Evolutionary conservation across 2,329 filamentous ascomycete genomes (phyloP).

Genomic region (Diplodia intermedia): DNA sequence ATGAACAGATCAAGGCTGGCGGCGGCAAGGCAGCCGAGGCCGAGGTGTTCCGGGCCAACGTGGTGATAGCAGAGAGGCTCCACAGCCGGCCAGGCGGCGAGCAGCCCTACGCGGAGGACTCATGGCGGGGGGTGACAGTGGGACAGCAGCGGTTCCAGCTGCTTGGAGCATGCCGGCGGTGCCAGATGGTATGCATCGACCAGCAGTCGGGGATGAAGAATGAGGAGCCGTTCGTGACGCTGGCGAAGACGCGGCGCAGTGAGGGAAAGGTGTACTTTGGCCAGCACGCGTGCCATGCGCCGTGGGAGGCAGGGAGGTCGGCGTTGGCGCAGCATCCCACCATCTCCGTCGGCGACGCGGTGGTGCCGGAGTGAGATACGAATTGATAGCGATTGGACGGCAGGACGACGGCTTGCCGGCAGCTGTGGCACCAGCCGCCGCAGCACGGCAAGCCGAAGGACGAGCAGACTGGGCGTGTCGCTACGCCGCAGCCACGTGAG

Average conservation of each 20-base stretch:
- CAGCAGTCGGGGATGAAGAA: conserved; percentile 75
- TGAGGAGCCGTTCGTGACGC: conserved; percentile 85
- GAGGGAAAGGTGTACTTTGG: conserved; percentile 91
- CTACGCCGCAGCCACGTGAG: conserved; percentile 23
- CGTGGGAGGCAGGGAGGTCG: conserved; percentile 37
- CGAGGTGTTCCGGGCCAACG: conserved; percentile 86
- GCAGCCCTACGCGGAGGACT: conserved; percentile 78
- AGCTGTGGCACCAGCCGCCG: conserved; percentile 10
- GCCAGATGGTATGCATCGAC: conserved; percentile 96
- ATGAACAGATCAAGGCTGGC: conserved; percentile 70
- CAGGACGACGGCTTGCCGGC: conserved; percentile 8
- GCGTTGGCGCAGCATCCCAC: conserved; percentile 45
- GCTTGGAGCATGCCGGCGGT: conserved; percentile 83
- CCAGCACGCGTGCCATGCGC: conserved; percentile 66
- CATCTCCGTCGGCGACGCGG: conserved; percentile 49
- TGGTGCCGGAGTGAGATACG: conserved; percentile 27
- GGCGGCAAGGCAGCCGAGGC: conserved; percentile 71
- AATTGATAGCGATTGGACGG: conserved; percentile 25
- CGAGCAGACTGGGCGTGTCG: conserved; percentile 11
- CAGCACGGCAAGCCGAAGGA: conserved; percentile 3
- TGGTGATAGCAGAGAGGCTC: conserved; percentile 68
- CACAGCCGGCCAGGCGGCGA: conserved; percentile 53
- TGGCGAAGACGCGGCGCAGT: conserved; percentile 84
- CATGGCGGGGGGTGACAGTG: conserved; percentile 73
- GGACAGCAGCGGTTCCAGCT: conserved; percentile 71